Base-by-base conservation (phyloP, 768 basidiomycete genomes). In the Leucocoprinus birnbaumii region DNA sequence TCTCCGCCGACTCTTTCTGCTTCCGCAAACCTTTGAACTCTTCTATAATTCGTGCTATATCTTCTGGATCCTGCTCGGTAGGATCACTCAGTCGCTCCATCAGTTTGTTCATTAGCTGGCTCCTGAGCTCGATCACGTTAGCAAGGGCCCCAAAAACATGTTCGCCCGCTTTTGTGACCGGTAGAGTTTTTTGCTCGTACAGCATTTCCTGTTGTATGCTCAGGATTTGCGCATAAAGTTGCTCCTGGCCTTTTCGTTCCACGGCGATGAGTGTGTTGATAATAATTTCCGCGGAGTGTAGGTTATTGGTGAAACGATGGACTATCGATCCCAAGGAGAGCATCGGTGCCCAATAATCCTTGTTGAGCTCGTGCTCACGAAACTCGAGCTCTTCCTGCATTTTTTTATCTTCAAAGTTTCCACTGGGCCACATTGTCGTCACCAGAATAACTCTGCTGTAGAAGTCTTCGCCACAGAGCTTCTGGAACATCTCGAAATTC, bases 401-500 rank as follows among this genome's bases (percentile, higher is more conserved):
- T 11, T 31, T 11, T 31, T 31, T 5, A 31, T 11, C 31, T 5
- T 31, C 31, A 31, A 31, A 31, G 31, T 31, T 5, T 31, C 11
- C 37, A 18, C 44, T 42, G 14, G 51, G 51, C 59, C 59, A 60
- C 34, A 53, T 49, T 10, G 59, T 53, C 5, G 59, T 53, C 19
- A 40, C 45, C n/a, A 60, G 50, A 16, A 41, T 44, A 13, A 52
- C 41, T 31, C 31, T 42, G 2, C 9, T 14, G 26, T 31, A 52
- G 31, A 44, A 44, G n/a, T 41, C n/a, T 1, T 52, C 18, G 13
- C 42, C 42, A 8, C 60, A 59, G 61, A 68, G 68, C 14, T 40
- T 18, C 19, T 54, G 51, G 26, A 60, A 57, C 51, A 60, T 54
- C 4, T 13, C 22, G 2, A 57, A 26, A 21, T 46, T 55, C 27